Evolutionary conservation across 2,329 filamentous ascomycete species (phyloP).

Genomic region (Hortaea werneckii): DNA sequence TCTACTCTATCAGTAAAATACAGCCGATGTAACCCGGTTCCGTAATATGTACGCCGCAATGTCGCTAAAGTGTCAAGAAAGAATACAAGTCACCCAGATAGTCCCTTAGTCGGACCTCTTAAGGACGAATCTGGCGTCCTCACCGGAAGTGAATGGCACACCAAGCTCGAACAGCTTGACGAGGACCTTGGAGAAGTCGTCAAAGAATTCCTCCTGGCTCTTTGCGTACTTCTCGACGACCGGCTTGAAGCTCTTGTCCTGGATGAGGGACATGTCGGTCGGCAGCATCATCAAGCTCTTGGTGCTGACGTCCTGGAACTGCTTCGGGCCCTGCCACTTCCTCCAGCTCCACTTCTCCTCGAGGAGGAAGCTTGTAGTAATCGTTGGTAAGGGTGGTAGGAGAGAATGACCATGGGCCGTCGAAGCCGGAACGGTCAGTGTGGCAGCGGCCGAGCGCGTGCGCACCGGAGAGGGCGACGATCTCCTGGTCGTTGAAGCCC

Average conservation of each 20-base stretch:
- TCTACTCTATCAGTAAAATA: too few relatives aligned
- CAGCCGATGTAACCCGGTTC: too few relatives aligned
- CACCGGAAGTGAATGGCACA: slow-evolving; percentile 63
- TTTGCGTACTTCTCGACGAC: slow-evolving; percentile 81
- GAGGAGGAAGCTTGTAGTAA: slow-evolving; percentile 76
- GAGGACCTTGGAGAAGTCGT: slow-evolving; percentile 73
- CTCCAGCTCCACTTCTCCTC: slow-evolving; percentile 87
- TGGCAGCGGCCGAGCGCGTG: slow-evolving; percentile 88
- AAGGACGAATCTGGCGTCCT: slow-evolving; percentile 36
- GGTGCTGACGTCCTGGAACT: slow-evolving; percentile 79
- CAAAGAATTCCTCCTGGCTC: slow-evolving; percentile 86
- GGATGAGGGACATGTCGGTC: slow-evolving; percentile 74
- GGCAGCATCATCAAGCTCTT: slow-evolving; percentile 97
- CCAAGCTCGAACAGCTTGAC: slow-evolving; percentile 85
- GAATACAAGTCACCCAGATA: too few relatives aligned
- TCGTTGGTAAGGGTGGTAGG: slow-evolving; percentile 87
- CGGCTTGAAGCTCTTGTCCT: slow-evolving; percentile 77
- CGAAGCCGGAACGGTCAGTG: slow-evolving; percentile 74
- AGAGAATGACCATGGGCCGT: slow-evolving; percentile 86
- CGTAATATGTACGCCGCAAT: too few relatives aligned
- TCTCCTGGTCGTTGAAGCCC: slow-evolving; percentile 96
- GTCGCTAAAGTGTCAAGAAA: too few relatives aligned
- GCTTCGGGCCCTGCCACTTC: slow-evolving; percentile 86
- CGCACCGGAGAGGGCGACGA: slow-evolving; percentile 77
- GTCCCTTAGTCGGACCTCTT: slow-evolving; percentile 30